A percentile compares a stretch with the other conserved stretches of the same genome.
Evolutionary conservation across 257 asterid species (phyloP).

Genomic region (Salvia hispanica): DNA sequence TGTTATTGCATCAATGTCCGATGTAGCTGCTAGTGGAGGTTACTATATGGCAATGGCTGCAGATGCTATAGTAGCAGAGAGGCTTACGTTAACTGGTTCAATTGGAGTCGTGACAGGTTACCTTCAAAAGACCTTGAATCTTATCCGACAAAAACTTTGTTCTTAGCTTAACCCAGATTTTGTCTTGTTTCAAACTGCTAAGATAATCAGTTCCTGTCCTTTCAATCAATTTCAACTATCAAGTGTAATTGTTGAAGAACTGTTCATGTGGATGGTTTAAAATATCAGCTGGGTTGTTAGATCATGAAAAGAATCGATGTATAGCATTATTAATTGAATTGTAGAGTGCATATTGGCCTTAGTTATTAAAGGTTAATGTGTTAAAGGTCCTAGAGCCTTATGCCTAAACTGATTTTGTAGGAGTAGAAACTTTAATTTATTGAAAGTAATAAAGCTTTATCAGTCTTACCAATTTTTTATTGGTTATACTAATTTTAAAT

Average conservation of each 20-base stretch:
- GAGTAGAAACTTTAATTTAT: background rate
- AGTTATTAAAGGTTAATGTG: background rate
- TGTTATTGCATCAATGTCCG: conserved; percentile 93
- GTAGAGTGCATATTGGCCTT: conserved; percentile 3
- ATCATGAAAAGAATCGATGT: background rate
- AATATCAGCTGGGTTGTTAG: background rate
- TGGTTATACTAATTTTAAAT: background rate
- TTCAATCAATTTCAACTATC: background rate
- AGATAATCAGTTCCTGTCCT: background rate
- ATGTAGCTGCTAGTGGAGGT: conserved; percentile 99
- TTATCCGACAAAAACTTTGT: conserved; percentile 1
- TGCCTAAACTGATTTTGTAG: background rate
- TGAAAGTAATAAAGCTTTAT: no score
- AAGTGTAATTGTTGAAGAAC: background rate
- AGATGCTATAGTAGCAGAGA: conserved; percentile 75
- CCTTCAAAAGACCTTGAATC: conserved; percentile 7
- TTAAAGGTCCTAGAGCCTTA: conserved; percentile 1
- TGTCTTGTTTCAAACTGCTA: conserved; percentile 8
- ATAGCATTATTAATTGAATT: conserved; percentile 2
- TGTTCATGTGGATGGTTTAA: background rate
- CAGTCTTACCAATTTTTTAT: background rate
- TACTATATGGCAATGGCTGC: conserved; percentile 98
- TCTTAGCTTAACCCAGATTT: background rate
- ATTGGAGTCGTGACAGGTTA: conserved; percentile 96
- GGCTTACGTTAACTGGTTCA: conserved; percentile 91